Evolutionary conservation across 345 rosid species (phyloP), one percentile per base, ranked within the genome.

Genomic region (Moricandia arvensis): DNA sequence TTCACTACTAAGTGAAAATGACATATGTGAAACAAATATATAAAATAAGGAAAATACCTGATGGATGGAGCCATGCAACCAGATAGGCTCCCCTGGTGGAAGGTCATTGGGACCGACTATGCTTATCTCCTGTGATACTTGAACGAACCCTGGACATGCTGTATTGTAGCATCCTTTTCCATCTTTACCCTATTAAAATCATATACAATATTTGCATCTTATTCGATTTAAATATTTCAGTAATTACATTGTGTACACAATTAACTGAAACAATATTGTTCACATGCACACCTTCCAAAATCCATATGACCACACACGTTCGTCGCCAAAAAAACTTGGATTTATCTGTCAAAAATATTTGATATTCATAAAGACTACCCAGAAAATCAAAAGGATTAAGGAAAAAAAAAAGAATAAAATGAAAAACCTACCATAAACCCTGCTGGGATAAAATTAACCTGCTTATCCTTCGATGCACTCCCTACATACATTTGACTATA

Each of bases 101-200:
- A 62, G 9, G 24, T 8, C 29, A 7, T 0, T 4, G 1, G 71
- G 71, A 17, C 29, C 1, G 2, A 2, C 17, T 55, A 75, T 9
- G 0, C 53, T 60, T 66, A 55, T 6, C 1, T 9, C 24, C 0
- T 41, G 12, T 0, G 71, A 63, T 30, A 75, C 67, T 67, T 75
- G 73, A 75, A 75, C 53, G 59, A 75, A 75, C 3, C 79, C 68
- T 9, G 38, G n/a, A 16, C 73, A 75, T n/a, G 8, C 18, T 0
- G 58, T 67, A 47, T 75, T 75, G 18, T 43, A 75, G 24, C 73
- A 75, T 30, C 60, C 37, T 2, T 64, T 65, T n/a, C 72, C 60
- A 57, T 66, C 12, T 41, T 74, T 66, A 66, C 66, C 78, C 72
- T 74, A 51, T 41, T n/a, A 17, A 53, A 31, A 30, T 17, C 16